Conservation (phyloP, 2,329 filamentous ascomycete genomes). For the Diaporthe batatas region DNA sequence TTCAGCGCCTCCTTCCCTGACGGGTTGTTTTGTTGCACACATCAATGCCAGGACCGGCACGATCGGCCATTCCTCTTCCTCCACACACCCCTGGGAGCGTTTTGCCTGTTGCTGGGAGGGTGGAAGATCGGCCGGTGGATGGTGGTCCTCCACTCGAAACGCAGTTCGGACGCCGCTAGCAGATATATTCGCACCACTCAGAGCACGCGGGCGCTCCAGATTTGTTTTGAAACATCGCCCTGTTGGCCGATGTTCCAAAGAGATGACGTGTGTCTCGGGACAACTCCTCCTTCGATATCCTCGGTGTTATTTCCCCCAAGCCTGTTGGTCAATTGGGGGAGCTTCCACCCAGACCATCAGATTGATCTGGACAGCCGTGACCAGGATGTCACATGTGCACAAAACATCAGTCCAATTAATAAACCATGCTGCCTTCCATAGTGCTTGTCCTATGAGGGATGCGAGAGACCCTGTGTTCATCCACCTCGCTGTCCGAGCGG, state of each 20-base stretch:
- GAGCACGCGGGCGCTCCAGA: slow-evolving; percentile 14
- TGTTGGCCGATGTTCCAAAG: slow-evolving; percentile 29
- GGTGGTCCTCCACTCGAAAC: slow-evolving; percentile 29
- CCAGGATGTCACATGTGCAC: not conserved
- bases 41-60: slow-evolving; percentile 25
- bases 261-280: slow-evolving; percentile 31
- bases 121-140: slow-evolving; percentile 11
- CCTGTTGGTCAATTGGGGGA: not conserved
- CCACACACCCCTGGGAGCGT: not conserved
- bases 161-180: slow-evolving; percentile 19
- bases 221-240: slow-evolving; percentile 35
- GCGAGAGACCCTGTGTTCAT: not conserved
- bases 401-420: slow-evolving; percentile 15
- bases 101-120: not conserved
- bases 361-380: not conserved
- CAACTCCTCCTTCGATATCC: not conserved
- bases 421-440: slow-evolving; percentile 5
- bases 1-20: slow-evolving; percentile 6
- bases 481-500: slow-evolving; percentile 1
- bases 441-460: not conserved
- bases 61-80: slow-evolving; percentile 3
- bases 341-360: not conserved
- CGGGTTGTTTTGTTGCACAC: slow-evolving; percentile 6
- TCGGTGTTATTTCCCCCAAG: slow-evolving; percentile 2
- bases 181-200: slow-evolving; percentile 18